These are phyloP conservation scores for Thielaviopsis ethacetica DNA, from an alignment of 2,329 filamentous ascomycete genomes.

Conservation along the genomic window DNA sequence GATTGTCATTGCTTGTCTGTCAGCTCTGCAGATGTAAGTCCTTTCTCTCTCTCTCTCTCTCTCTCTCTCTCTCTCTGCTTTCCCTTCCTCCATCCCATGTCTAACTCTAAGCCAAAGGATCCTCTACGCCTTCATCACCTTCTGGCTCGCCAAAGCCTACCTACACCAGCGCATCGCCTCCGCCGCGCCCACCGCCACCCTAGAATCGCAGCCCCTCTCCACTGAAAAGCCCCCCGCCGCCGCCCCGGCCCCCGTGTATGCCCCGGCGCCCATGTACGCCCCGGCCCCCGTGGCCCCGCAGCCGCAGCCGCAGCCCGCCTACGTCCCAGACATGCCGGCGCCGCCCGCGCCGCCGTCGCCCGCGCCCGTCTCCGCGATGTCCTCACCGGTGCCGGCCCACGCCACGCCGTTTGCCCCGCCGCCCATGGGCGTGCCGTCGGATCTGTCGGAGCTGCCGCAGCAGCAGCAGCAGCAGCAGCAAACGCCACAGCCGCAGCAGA, in stretches of 20 bases:
- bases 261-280: too few relatives aligned
- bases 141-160: constrained; percentile 22
- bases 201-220: neutral
- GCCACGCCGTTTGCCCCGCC: neutral
- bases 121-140: constrained; percentile 23
- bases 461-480: too few relatives aligned
- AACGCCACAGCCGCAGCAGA: too few relatives aligned
- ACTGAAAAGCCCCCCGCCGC: neutral
- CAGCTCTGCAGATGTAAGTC: constrained; percentile 27
- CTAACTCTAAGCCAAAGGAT: too few relatives aligned
- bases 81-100: constrained; percentile 9
- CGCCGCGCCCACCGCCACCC: constrained; percentile 11
- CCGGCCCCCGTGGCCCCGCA: neutral
- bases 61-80: neutral
- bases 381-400: neutral
- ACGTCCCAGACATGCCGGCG: neutral
- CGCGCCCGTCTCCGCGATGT: neutral
- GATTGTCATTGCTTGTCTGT: constrained; percentile 26
- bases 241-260: neutral
- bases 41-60: neutral
- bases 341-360: neutral
- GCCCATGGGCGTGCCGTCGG: neutral
- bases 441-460: constrained; percentile 26
- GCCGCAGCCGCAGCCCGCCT: neutral
- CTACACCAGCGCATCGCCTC: constrained; percentile 23